Base-by-base conservation (phyloP, 768 basidiomycete genomes). In the Scleroderma bovista region DNA sequence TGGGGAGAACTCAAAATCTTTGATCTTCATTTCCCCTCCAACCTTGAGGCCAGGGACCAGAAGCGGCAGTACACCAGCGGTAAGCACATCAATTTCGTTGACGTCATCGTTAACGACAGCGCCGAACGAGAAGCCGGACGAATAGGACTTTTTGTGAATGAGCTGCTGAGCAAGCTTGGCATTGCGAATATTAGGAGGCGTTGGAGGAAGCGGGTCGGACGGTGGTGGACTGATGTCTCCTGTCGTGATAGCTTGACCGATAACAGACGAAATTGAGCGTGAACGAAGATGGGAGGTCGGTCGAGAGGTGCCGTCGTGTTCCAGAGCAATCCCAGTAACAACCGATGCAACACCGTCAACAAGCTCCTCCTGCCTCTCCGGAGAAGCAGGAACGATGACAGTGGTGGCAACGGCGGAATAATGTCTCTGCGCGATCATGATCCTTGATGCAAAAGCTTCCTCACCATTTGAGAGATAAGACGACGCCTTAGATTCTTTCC, bases 391-490 rank as follows among this genome's bases (percentile, higher is more conserved):
- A 33, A 86, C 70, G 4, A 80, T 68, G 31, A 87, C 66, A 4
- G 83, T 86, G 50, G 79, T 81, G 3, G 85, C 86, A 42, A 86
- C 69, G 1, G 84, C 70, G 3, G 86, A 87, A 57, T 84, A 86
- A 62, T 87, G 86, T 41, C 80, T 72, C 60, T 87, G 81, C 0
- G 85, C 86, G 46, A 84, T 67, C 84, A 87, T 84, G 58, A 87
- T 82, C 51, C 69, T 71, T 26, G 79, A 78, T 34, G 78, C 51
- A n/a, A 50, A 60, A 39, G 72, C 74, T 31, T 81, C 82, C 39
- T 81, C 79, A 3, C 57, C 70, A 16, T 67, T 72, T 16, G 80
- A 80, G 48, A 72, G 61, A 54, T 75, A 75, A 11, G 83, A 81
- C 51, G 79, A 81, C 4, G 72, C 69, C 58, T 76, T 78, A 2